Evolutionary conservation across 2,329 filamentous ascomycete genomes (phyloP), one percentile per base, ranked within the genome.

Genomic region (Fusarium transvaalense): DNA sequence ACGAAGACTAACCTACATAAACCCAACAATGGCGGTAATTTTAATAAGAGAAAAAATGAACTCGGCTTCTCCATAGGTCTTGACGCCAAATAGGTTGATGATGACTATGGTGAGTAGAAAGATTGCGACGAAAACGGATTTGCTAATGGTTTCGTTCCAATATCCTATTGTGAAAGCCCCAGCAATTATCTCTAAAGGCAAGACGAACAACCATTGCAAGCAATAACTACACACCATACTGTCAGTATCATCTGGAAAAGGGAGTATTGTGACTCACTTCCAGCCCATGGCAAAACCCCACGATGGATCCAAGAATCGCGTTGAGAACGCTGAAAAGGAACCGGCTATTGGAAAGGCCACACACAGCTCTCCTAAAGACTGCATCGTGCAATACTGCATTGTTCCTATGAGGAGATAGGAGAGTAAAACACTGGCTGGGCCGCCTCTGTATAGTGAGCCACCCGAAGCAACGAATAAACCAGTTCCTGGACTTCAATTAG

Each of bases 281-380:
- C 93, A 97, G 10, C 93, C 94, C 93, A 97, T 97, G 27, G 93
- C 92, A 75, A 97, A 97, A 0, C 94, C 94, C 93, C 93, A 97
- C 1, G 94, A 94, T 0, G 94, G 95, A 76, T 97, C 94, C 14
- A 98, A 79, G 74, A 98, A 97, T 14, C 95, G 89, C 13, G 93
- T 97, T n/a, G 94, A 97, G 79, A 94, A 97, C 7, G 93, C 91
- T 0, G 93, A 93, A 77, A 97, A 98, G 3, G 94, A 97, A 50
- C 95, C 95, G 17, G 94, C 92, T 21, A 97, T 91, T 2, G 95
- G 95, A 73, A 96, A 97, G 10, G 94, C 80, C 8, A 97, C 94
- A 17, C 94, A 93, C 78, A 98, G 88, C 79, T 98, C 95, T 59
- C 94, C 95, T 13, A 98, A 85, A 0, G 94, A 93, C 75, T 97